Evolutionary conservation across 2,329 filamentous ascomycete species (phyloP).

Genomic region (Fusarium sp.): DNA sequence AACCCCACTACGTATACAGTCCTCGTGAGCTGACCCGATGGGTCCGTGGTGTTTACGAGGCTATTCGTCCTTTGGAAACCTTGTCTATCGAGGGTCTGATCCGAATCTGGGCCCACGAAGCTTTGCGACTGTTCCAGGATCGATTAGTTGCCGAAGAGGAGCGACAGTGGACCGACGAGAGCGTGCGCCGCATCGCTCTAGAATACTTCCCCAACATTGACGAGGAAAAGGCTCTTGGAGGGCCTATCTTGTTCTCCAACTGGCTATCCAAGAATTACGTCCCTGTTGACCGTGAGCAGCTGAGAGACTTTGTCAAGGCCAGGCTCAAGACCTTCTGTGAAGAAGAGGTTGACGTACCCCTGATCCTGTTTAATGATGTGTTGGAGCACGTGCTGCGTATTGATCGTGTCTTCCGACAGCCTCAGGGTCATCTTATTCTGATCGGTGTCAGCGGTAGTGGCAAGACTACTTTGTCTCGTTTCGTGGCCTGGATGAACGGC

Average conservation of each 20-base stretch:
- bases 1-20: constrained; percentile 99
- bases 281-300: constrained; percentile 92
- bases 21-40: constrained; percentile 97
- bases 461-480: constrained; percentile 97
- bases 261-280: constrained; percentile 99
- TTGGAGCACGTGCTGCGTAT: constrained; percentile 98
- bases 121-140: constrained; percentile 95
- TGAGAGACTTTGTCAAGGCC: constrained; percentile 97
- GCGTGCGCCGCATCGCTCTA: constrained; percentile 84
- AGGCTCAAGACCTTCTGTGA: constrained; percentile 98
- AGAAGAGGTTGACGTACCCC: constrained; percentile 97
- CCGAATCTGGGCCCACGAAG: constrained; percentile 98
- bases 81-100: constrained; percentile 91
- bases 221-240: constrained; percentile 85
- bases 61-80: constrained; percentile 89
- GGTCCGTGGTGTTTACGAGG: constrained; percentile 97
- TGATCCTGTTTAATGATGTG: constrained; percentile 99
- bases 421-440: constrained; percentile 96
- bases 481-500: constrained; percentile 99
- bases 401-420: constrained; percentile 97
- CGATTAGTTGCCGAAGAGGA: constrained; percentile 95
- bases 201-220: constrained; percentile 97
- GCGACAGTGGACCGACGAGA: constrained; percentile 92
- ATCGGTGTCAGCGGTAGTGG: constrained; percentile 98
- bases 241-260: constrained; percentile 97